A percentile compares a stretch with the other conserved stretches of the same genome.
phyloP scores from a whole-genome alignment of 768 basidiomycete genomes.

The Mycena haematopus region DNA sequence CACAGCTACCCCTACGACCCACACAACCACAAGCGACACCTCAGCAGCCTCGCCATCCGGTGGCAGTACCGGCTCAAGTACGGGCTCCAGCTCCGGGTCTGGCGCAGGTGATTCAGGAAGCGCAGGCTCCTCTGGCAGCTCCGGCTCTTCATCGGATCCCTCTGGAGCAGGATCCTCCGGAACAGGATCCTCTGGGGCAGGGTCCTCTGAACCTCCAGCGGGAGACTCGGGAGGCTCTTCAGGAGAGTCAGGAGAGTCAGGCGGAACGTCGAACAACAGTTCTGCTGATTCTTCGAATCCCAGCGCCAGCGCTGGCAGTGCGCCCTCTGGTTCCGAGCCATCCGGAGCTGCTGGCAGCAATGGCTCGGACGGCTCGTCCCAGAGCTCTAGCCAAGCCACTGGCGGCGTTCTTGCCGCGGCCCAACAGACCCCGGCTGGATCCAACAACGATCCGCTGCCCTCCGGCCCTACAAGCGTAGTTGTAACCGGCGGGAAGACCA shows the following conservation, averaged over 20 bases:
- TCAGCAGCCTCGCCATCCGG: constrained; percentile 9
- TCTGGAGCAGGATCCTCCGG: background rate
- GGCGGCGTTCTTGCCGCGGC: constrained; percentile 17
- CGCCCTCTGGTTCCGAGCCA: background rate
- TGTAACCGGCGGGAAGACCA: constrained; percentile 24
- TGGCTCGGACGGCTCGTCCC: background rate
- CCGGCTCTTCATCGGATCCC: background rate
- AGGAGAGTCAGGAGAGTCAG: no score
- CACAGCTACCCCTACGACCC: constrained; percentile 20
- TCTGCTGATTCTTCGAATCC: background rate
- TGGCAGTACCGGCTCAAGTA: constrained; percentile 19
- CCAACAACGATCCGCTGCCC: background rate
- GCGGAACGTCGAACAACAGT: background rate
- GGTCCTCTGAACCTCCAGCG: background rate
- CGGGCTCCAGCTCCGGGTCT: constrained; percentile 22
- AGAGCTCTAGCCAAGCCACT: background rate
- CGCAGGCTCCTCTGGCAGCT: background rate
- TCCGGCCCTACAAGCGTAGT: constrained; percentile 19
- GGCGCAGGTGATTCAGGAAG: constrained; percentile 5
- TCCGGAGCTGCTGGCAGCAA: background rate
- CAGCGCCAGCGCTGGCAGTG: background rate
- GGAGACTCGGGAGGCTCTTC: background rate
- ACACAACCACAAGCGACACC: constrained; percentile 18
- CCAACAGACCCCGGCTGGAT: constrained; percentile 1
- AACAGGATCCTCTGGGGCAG: background rate